These are phyloP conservation scores for Penicillium hesseltinei DNA, from an alignment of 2,329 filamentous ascomycete species.

Conservation along the genomic window DNA sequence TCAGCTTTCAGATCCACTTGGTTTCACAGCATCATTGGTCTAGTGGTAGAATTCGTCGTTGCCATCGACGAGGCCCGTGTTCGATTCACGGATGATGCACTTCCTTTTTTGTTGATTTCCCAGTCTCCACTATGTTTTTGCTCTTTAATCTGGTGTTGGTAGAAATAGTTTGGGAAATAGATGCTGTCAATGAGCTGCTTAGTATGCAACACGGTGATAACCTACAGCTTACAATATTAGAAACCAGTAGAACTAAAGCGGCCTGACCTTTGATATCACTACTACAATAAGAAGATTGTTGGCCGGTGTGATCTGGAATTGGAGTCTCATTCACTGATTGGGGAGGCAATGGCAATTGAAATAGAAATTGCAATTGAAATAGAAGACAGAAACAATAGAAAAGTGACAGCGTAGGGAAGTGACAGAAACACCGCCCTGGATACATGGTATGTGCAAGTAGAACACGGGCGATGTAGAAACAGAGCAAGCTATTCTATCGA, in stretches of 20 bases:
- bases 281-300: no score
- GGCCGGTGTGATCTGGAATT: no score
- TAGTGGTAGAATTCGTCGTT: slow-evolving; percentile 49
- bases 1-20: background rate
- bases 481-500: background rate
- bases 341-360: background rate
- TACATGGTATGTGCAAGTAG: background rate
- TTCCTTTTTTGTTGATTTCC: background rate
- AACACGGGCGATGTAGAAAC: background rate
- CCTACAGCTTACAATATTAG: background rate
- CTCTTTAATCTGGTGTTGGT: background rate
- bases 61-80: slow-evolving; percentile 49
- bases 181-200: background rate
- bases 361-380: background rate
- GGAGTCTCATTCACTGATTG: no score
- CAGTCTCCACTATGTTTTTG: background rate
- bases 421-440: background rate
- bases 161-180: background rate
- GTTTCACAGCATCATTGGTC: slow-evolving; percentile 40
- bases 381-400: background rate
- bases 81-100: slow-evolving; percentile 46
- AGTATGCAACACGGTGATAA: no score
- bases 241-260: background rate
- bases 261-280: no score
- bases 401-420: background rate